Evolutionary conservation across 331 rosid genomes (phyloP).

Genomic region (Telfairia occidentalis): DNA sequence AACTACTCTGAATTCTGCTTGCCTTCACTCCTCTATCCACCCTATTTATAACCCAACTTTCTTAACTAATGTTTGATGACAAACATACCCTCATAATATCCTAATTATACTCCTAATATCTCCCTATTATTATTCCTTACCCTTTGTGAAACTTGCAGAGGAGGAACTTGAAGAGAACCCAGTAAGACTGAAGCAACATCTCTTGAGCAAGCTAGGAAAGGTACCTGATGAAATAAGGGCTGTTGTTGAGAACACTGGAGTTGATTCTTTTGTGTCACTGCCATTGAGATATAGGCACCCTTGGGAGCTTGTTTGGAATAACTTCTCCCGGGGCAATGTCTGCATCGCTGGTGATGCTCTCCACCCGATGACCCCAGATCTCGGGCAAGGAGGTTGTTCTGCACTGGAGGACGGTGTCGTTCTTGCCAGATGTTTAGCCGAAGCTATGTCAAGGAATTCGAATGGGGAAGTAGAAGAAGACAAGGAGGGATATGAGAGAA

Average conservation of each 20-base stretch:
- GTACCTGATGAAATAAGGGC: conserved; percentile 22
- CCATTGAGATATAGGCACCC: conserved; percentile 42
- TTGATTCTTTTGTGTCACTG: conserved; percentile 15
- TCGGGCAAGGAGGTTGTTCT: conserved; percentile 51
- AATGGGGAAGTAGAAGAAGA: background rate
- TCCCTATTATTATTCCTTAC: background rate
- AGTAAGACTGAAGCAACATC: conserved; percentile 27
- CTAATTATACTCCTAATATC: background rate
- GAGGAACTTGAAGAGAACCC: conserved; percentile 27
- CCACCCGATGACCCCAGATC: conserved; percentile 54
- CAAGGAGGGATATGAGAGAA: conserved; percentile 14
- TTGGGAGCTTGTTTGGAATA: conserved; percentile 40
- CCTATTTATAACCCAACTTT: no score
- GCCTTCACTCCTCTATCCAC: no score
- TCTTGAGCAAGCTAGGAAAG: conserved; percentile 18
- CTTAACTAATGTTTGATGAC: no score
- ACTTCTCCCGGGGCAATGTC: conserved; percentile 31
- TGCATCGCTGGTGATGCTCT: conserved; percentile 51
- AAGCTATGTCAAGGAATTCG: background rate
- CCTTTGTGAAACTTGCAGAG: background rate
- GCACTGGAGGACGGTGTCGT: conserved; percentile 55
- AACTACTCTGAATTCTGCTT: no score
- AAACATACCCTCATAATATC: background rate
- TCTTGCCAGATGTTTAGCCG: conserved; percentile 33
- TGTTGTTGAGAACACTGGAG: conserved; percentile 24